phyloP scores from a whole-genome alignment of 108 stramenopile genomes.

The Nitzschia sp. region DNA sequence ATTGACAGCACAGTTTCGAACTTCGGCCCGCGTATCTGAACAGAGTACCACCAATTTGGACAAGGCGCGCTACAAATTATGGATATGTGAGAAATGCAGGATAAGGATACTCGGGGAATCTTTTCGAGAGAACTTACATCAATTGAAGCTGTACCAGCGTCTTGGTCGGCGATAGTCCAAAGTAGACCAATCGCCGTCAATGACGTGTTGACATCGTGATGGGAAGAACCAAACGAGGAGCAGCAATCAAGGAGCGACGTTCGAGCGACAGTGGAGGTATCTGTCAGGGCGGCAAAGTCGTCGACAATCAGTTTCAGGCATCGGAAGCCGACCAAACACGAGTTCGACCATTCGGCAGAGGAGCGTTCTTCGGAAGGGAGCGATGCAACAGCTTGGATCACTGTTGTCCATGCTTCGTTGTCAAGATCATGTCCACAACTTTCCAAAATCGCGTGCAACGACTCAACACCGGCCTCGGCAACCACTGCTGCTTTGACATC shows the following conservation, averaged over 20 bases:
- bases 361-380: slow-evolving; percentile 44
- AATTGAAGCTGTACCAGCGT: slow-evolving; percentile 59
- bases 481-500: slow-evolving; percentile 45
- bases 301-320: slow-evolving; percentile 90
- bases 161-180: slow-evolving; percentile 87
- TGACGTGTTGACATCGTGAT: slow-evolving; percentile 89
- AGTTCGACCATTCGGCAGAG: slow-evolving; percentile 60
- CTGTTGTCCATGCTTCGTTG: slow-evolving; percentile 49
- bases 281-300: slow-evolving; percentile 74
- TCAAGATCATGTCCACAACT: slow-evolving; percentile 65
- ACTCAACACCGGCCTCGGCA: slow-evolving; percentile 63
- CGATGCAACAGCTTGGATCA: slow-evolving; percentile 57
- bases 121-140: slow-evolving; percentile 35
- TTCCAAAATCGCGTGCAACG: slow-evolving; percentile 70
- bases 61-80: slow-evolving; percentile 51
- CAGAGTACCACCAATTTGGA: slow-evolving; percentile 72
- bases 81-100: neutral
- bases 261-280: slow-evolving; percentile 42
- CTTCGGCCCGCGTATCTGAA: slow-evolving; percentile 65
- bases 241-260: slow-evolving; percentile 79
- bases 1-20: slow-evolving; percentile 91
- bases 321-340: slow-evolving; percentile 77
- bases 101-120: neutral
- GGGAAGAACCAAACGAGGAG: slow-evolving; percentile 79
- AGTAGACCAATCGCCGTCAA: slow-evolving; percentile 90